These are phyloP conservation scores for Daldinia childiae DNA, from an alignment of 495 filamentous ascomycete species.

Conservation along the genomic window DNA sequence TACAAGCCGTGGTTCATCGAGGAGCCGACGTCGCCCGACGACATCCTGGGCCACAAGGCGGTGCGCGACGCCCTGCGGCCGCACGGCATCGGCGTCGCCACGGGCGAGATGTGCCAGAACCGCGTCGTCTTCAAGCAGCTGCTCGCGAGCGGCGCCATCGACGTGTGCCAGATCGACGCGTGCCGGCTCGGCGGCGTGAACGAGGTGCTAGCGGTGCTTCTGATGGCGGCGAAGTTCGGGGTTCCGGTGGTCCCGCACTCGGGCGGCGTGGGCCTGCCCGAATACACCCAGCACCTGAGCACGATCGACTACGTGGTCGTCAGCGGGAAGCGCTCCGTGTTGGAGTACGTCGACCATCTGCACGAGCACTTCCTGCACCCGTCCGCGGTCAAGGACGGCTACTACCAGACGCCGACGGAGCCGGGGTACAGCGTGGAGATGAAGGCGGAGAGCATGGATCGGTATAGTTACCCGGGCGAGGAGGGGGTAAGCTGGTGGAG, in stretches of 20 bases:
- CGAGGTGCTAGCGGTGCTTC: constrained; percentile 88
- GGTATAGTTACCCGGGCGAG: constrained; percentile 77
- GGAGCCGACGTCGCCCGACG: constrained; percentile 94
- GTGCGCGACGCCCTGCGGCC: constrained; percentile 81
- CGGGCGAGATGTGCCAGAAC: constrained; percentile 97
- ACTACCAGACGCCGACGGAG: constrained; percentile 84
- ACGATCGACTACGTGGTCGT: constrained; percentile 96
- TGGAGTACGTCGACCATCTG: constrained; percentile 93
- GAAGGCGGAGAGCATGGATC: constrained; percentile 86
- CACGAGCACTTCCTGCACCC: constrained; percentile 94
- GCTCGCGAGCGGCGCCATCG: constrained; percentile 78
- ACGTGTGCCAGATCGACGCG: constrained; percentile 90
- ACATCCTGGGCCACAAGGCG: constrained; percentile 87
- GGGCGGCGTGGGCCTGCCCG: constrained; percentile 89
- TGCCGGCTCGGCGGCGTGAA: constrained; percentile 93
- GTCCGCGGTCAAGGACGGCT: constrained; percentile 80
- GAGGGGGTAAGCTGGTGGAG: constrained; percentile 85
- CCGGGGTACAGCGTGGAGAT: constrained; percentile 93
- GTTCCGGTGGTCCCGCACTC: constrained; percentile 89
- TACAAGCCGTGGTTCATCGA: constrained; percentile 98
- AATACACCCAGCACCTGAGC: constrained; percentile 93
- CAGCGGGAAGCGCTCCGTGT: constrained; percentile 77
- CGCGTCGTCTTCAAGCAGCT: constrained; percentile 95
- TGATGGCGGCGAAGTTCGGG: constrained; percentile 86
- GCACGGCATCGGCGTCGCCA: constrained; percentile 84